Evolutionary conservation across 306 rosid genomes (phyloP).

Genomic region (Malus orientalis): DNA sequence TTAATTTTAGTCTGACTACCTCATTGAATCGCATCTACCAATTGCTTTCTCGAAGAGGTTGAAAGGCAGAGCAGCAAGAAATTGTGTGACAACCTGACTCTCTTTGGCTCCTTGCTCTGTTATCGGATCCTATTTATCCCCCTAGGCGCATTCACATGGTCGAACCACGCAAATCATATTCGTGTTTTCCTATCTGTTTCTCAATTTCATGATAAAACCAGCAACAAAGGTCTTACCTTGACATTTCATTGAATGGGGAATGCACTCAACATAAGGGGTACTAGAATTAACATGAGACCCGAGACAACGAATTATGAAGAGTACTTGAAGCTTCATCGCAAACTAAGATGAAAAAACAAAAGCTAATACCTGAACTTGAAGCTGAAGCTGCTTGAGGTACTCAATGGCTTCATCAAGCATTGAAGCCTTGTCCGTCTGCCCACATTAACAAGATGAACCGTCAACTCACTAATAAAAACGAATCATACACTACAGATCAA

Average conservation of each 20-base stretch:
- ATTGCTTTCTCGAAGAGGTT: background rate
- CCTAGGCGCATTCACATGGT: background rate
- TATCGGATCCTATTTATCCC: background rate
- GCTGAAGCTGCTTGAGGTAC: conserved; percentile 97
- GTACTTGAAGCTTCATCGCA: background rate
- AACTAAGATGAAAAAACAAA: background rate
- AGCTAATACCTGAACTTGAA: conserved; percentile 75
- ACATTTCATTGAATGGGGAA: background rate
- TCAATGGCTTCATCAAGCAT: conserved; percentile 98
- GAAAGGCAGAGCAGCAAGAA: background rate
- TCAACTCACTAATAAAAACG: background rate
- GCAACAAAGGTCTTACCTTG: background rate
- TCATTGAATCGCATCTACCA: too few relatives aligned
- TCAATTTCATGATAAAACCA: background rate
- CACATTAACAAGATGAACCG: conserved; percentile 11
- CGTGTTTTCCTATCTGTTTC: background rate
- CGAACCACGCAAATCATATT: background rate
- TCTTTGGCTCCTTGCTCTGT: background rate
- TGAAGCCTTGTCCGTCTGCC: conserved; percentile 93
- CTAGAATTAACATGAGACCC: background rate
- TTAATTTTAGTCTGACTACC: too few relatives aligned
- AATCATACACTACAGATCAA: background rate
- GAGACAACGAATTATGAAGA: background rate
- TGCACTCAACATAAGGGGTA: background rate
- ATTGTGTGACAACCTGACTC: background rate